Percentiles rank a stretch among this genome's conserved stretches.
phyloP scores from a whole-genome alignment of 2,329 filamentous ascomycete genomes.

The Apiospora aurea region DNA sequence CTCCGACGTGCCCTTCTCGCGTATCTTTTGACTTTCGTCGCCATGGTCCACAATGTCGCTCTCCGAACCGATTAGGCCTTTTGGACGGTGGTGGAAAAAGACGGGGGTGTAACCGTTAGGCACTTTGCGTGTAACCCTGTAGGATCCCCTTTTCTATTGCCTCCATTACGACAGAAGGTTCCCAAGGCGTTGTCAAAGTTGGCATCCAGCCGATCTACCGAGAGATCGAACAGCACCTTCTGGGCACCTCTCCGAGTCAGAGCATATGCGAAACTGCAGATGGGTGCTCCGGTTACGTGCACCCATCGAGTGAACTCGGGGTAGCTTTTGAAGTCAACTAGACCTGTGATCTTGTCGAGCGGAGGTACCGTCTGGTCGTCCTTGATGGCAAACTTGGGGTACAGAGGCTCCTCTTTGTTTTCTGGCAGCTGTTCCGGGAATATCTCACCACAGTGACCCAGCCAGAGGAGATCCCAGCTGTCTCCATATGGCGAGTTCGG shows the following conservation, averaged over 20 bases:
- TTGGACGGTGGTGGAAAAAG: conserved; percentile 30
- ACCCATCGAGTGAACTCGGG: conserved; percentile 29
- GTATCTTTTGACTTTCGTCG: conserved; percentile 15
- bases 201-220: conserved; percentile 28
- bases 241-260: conserved; percentile 28
- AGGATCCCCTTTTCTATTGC: conserved; percentile 23
- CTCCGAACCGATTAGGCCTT: conserved; percentile 25
- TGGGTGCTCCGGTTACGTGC: conserved; percentile 30
- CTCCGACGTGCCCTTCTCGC: conserved; percentile 29
- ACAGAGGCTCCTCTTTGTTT: conserved; percentile 26
- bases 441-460: conserved; percentile 46
- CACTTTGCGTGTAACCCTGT: conserved; percentile 29
- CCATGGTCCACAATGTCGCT: conserved; percentile 29
- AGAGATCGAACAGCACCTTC: conserved; percentile 29
- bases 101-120: conserved; percentile 29
- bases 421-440: conserved; percentile 30
- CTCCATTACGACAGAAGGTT: conserved; percentile 27
- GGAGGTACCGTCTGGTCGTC: conserved; percentile 29
- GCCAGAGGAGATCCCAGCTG: conserved; percentile 48
- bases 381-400: conserved; percentile 28
- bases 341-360: conserved; percentile 25
- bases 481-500: conserved; percentile 31
- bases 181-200: conserved; percentile 30
- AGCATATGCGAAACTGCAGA: conserved; percentile 30
- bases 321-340: conserved; percentile 26